Percentiles rank a stretch among this genome's conserved stretches.
phyloP scores from a whole-genome alignment of 1,284 basidiomycete genomes.

The Ganoderma multipileum region DNA sequence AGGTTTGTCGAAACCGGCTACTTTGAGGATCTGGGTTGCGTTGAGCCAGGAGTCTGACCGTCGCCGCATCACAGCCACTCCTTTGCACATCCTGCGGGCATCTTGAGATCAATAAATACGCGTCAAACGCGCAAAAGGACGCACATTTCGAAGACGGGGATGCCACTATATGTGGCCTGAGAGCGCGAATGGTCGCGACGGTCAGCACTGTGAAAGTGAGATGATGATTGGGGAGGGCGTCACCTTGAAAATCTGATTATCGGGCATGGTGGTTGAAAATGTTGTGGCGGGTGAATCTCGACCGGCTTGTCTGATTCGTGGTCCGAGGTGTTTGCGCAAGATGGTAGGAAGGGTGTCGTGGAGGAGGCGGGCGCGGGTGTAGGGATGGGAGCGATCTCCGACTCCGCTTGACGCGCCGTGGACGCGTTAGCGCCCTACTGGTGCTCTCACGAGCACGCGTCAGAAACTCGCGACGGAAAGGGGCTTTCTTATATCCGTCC shows the following conservation, averaged over 20 bases:
- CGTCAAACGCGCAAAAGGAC: constrained; percentile 48
- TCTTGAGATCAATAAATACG: constrained; percentile 39
- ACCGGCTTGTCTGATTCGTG: neutral
- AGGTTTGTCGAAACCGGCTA: constrained; percentile 99
- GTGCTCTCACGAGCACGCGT: constrained; percentile 31
- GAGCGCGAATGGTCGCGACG: constrained; percentile 16
- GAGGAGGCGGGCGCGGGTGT: neutral
- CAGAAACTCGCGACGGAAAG: constrained; percentile 4
- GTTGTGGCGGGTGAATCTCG: neutral
- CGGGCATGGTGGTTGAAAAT: constrained; percentile 63
- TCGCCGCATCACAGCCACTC: constrained; percentile 97
- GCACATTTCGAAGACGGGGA: constrained; percentile 88
- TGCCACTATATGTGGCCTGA: constrained; percentile 88
- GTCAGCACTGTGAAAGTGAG: constrained; percentile 20
- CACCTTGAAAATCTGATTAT: constrained; percentile 83
- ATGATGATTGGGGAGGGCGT: constrained; percentile 30
- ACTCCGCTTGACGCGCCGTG: constrained; percentile 22
- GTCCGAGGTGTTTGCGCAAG: neutral
- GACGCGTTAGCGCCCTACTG: constrained; percentile 29
- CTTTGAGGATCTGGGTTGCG: constrained; percentile 99
- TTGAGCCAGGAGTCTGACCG: constrained; percentile 97
- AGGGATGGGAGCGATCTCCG: constrained; percentile 21
- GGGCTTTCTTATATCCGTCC: no score
- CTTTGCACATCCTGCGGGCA: constrained; percentile 86
- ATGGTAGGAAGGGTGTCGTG: constrained; percentile 5